These are phyloP conservation scores for Tolypocladium pustulatum DNA, from an alignment of 2,329 filamentous ascomycete genomes.

Conservation along the genomic window DNA sequence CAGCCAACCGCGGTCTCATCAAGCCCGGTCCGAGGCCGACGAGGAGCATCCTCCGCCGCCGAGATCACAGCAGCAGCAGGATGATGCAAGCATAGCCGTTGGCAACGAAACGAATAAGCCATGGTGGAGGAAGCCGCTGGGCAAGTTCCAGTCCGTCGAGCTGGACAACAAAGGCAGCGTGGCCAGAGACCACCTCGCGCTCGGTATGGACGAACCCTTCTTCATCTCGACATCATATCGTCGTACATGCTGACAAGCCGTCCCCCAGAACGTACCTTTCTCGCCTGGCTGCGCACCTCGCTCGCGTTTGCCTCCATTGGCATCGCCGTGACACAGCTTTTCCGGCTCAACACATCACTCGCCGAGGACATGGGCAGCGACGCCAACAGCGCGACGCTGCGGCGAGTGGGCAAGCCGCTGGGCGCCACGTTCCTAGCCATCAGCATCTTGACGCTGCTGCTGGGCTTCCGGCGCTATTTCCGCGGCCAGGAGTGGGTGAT, in stretches of 20 bases:
- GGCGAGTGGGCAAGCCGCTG: constrained; percentile 60
- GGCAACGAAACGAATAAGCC: constrained; percentile 11
- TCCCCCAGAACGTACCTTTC: constrained; percentile 65
- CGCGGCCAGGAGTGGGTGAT: constrained; percentile 73
- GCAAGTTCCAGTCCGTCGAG: constrained; percentile 52
- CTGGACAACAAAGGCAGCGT: constrained; percentile 81
- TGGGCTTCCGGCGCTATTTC: constrained; percentile 72
- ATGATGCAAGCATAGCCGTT: neutral
- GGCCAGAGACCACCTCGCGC: constrained; percentile 68
- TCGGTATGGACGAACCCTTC: constrained; percentile 42
- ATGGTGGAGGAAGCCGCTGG: constrained; percentile 43
- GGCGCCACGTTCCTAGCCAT: constrained; percentile 69
- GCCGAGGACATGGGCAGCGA: constrained; percentile 18
- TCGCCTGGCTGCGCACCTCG: constrained; percentile 76
- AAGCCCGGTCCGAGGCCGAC: constrained; percentile 5
- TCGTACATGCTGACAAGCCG: neutral
- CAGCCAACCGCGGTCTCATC: constrained; percentile 5
- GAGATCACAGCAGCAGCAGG: constrained; percentile 1
- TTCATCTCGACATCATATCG: neutral
- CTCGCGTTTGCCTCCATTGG: constrained; percentile 75
- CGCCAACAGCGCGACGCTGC: constrained; percentile 33
- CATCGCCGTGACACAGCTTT: constrained; percentile 74
- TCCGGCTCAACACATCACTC: constrained; percentile 66
- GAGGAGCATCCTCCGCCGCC: neutral
- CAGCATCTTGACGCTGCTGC: constrained; percentile 61